phyloP scores from a whole-genome alignment of 2,329 filamentous ascomycete genomes.

The Chrysosporium queenslandicum region DNA sequence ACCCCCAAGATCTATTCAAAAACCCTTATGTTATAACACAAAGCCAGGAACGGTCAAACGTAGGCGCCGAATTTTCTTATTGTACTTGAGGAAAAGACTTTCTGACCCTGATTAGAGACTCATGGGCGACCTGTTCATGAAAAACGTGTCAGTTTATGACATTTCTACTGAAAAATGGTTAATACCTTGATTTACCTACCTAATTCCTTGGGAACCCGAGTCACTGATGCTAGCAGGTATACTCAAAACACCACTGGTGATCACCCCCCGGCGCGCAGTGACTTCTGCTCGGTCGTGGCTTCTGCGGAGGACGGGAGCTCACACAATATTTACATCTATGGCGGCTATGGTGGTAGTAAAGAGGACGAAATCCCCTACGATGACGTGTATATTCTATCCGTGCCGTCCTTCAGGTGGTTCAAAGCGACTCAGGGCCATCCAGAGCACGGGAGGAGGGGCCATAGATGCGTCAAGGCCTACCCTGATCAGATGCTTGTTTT shows the following conservation, averaged over 20 bases:
- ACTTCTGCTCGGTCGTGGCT: slow-evolving; percentile 36
- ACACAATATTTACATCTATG: slow-evolving; percentile 30
- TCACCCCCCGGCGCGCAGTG: slow-evolving; percentile 27
- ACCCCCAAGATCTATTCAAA: slow-evolving; percentile 21
- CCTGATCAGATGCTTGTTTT: slow-evolving; percentile 42
- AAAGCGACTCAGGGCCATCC: slow-evolving; percentile 20
- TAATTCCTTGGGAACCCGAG: neutral
- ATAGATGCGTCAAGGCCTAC: slow-evolving; percentile 32
- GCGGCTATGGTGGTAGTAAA: slow-evolving; percentile 25
- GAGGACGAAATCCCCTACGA: slow-evolving; percentile 22
- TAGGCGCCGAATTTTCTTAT: slow-evolving; percentile 8
- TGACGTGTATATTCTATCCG: slow-evolving; percentile 28
- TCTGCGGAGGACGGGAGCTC: slow-evolving; percentile 31
- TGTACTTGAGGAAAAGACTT: neutral
- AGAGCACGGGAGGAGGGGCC: slow-evolving; percentile 22
- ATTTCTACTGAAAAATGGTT: slow-evolving; percentile 24
- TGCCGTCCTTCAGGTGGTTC: slow-evolving; percentile 29
- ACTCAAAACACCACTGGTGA: slow-evolving; percentile 35
- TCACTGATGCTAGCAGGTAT: slow-evolving; percentile 26
- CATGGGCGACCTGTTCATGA: slow-evolving; percentile 30
- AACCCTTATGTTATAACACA: slow-evolving; percentile 8
- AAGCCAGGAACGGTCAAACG: slow-evolving; percentile 16
- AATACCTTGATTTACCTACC: neutral
- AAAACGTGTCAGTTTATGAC: slow-evolving; percentile 32
- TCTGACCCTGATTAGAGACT: slow-evolving; percentile 13